Evolutionary conservation across 225 moss, liverwort and hornwort species (phyloP), one percentile per base, ranked within the genome.

Genomic region (Polytrichum commune): DNA sequence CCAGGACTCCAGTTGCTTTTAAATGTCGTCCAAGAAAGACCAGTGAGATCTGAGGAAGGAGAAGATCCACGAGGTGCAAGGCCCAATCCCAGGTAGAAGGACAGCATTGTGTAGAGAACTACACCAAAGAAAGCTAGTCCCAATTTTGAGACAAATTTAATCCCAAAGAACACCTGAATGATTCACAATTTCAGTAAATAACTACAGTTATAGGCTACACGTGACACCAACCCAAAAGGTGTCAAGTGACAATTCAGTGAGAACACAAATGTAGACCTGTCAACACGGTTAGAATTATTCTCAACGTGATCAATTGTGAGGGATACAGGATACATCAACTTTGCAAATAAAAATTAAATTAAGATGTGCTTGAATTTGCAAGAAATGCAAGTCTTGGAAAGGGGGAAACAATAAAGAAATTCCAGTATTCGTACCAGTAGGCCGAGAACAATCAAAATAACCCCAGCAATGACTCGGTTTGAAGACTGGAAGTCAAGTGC

Each of bases 131-230:
- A 91, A 7, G 78, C 57, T 65, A 91, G 29, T 53, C 91, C 84
- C 67, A 91, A 71, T 67, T 91, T 91, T 7, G 91, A 88, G 26
- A 91, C 91, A 60, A 91, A 88, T 27, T 82, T 72, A 63, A 91
- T 91, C 55, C 91, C 88, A 63, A 91, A 88, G 60, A 76, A 91
- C 0, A 91, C 91, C 91, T 91, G 84, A 55, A 74, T 18, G 22
- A 23, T 32, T 23, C 23, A 58, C 58, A 70, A 22, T 13, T 62
- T 46, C 13, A 46, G 46, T 46, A 9, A 35, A 35, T 35, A 35
- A 35, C 35, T 35, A 9, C 35, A 35, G 9, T 9, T 35, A 33
- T 33, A 33, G 33, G 33, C 8, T 33, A 38, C 38, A 35, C 10
- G 38, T 3, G 38, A 38, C 38, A 16, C 46, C 35, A 33, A 35